phyloP scores from a whole-genome alignment of 148 eudicot genomes.

The Rhododendron ovatum region DNA sequence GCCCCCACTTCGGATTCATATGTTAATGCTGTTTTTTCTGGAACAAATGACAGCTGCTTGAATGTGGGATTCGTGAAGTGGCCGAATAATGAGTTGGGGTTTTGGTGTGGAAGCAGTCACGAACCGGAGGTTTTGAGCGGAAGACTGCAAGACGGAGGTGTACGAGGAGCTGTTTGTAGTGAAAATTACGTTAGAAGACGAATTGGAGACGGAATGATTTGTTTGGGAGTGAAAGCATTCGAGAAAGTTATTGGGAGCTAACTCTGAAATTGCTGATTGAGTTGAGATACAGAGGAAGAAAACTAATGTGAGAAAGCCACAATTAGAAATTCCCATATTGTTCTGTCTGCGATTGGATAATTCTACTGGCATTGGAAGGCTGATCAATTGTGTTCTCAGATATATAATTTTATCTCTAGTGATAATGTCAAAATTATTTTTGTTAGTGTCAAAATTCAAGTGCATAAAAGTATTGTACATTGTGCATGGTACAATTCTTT shows the following conservation, averaged over 20 bases:
- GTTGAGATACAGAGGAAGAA: neutral
- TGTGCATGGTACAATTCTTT: too few relatives aligned
- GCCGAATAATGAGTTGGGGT: slow-evolving; percentile 30
- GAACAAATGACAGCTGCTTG: too few relatives aligned
- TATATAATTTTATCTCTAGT: too few relatives aligned
- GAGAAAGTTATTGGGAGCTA: neutral
- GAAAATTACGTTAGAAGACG: neutral
- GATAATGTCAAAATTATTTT: too few relatives aligned
- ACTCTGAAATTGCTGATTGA: neutral
- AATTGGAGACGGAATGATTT: neutral
- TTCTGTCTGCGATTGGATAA: too few relatives aligned
- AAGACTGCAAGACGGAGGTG: slow-evolving; percentile 19
- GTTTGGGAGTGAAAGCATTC: neutral
- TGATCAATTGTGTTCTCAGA: too few relatives aligned
- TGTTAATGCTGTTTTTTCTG: too few relatives aligned
- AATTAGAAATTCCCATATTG: neutral
- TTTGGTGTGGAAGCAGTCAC: slow-evolving; percentile 22
- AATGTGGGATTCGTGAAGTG: slow-evolving; percentile 13
- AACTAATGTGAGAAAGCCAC: neutral
- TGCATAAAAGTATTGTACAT: too few relatives aligned
- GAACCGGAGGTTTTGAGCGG: slow-evolving; percentile 29
- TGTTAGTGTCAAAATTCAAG: too few relatives aligned
- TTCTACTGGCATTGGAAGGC: too few relatives aligned
- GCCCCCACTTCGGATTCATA: too few relatives aligned
- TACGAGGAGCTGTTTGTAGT: slow-evolving; percentile 19